Conservation (phyloP, 306 rosid species). For the Quercus mongolica region DNA sequence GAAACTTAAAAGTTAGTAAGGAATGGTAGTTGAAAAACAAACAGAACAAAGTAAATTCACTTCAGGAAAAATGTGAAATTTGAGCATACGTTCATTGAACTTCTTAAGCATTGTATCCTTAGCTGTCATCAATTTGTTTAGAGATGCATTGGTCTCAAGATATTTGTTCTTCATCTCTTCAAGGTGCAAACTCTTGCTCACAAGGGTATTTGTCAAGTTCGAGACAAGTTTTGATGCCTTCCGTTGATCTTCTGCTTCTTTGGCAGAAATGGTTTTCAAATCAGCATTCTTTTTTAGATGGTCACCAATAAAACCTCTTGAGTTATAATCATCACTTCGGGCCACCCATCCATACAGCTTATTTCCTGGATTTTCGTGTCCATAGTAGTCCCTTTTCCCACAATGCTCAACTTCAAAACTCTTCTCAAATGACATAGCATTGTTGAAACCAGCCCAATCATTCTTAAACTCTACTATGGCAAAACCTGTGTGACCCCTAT, state of each 20-base stretch:
- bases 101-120: slow-evolving; percentile 40
- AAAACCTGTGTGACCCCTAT: slow-evolving; percentile 64
- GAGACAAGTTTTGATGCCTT: slow-evolving; percentile 1
- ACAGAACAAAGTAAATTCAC: slow-evolving; percentile 2
- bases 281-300: slow-evolving; percentile 30
- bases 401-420: slow-evolving; percentile 39
- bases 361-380: slow-evolving; percentile 26
- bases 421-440: slow-evolving; percentile 63
- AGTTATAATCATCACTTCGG: slow-evolving; percentile 27
- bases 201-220: not conserved
- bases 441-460: slow-evolving; percentile 69
- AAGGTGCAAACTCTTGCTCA: not conserved
- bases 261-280: slow-evolving; percentile 42
- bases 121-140: slow-evolving; percentile 36
- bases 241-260: slow-evolving; percentile 35
- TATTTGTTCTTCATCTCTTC: slow-evolving; percentile 19
- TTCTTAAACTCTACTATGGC: slow-evolving; percentile 58
- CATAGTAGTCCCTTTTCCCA: slow-evolving; percentile 54
- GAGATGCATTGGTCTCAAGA: slow-evolving; percentile 28
- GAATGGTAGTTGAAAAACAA: slow-evolving; percentile 6
- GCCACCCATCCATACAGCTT: slow-evolving; percentile 70
- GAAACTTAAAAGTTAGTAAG: slow-evolving; percentile 18
- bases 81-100: slow-evolving; percentile 46
- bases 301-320: slow-evolving; percentile 18
- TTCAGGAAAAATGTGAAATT: not conserved